Evolutionary conservation across 1,139 yeast genomes (phyloP), one percentile per base, ranked within the genome.

Genomic region (Geotrichum australiense): DNA sequence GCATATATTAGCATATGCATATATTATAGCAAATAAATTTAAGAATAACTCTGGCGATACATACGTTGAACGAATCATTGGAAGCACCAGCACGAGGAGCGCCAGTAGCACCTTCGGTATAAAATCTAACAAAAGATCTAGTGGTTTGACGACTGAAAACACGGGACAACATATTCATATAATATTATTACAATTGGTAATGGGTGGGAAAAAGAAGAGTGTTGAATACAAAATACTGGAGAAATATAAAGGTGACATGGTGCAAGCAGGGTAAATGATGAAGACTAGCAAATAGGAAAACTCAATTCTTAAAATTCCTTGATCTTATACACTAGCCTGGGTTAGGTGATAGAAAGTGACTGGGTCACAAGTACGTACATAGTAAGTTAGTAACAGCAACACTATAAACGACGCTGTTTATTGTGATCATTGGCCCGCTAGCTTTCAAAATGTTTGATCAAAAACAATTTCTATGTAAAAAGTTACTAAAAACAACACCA

Each of bases 71-170:
- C 45, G 77, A 67, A 54, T 76, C 80, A 35, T 66, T 61, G 36
- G 69, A 59, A 42, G 69, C 71, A 27, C 45, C 68, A 42, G 71
- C 61, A 53, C 80, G 74, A 49, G 74, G 68, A 33, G 75, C 64
- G 47, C 80, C 80, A 42, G 76, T 67, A 53, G 74, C 64, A 46
- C 79, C 79, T 52, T 71, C 78, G 47, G 73, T 49, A 66, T 69
- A 71, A 53, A 61, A 58, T 65, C 78, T 70, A 53, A 63, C 58
- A 43, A 61, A 59, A 40, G 45, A 34, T 37, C 41, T 42, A 16
- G 39, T 26, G 19, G 45, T 24, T 20, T 40, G 25, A 21, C 45
- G 45, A 19, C 35, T 25, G 21, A 42, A 18, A 15, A 39, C 25
- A 35, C 45, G 45, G 22, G 45, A 25, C 20, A 42, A 39, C 45